Base-by-base conservation (phyloP, 108 stramenopile species). In the Cyclotella atomus region DNA sequence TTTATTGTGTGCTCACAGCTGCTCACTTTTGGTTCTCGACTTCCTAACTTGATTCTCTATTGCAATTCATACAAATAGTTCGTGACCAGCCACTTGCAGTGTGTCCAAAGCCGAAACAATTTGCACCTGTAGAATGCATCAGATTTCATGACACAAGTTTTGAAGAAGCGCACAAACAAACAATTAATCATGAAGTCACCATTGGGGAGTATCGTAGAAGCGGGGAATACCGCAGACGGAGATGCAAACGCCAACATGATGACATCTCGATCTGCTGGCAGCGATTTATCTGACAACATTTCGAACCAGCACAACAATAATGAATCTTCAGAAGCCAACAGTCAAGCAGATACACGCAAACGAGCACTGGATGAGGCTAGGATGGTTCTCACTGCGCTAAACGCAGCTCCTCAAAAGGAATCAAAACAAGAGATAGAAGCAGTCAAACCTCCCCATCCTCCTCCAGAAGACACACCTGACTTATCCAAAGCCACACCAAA, bases 311-410 rank as follows among this genome's bases (percentile, higher is more conserved):
- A n/a, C 21, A 56, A 56, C 16, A 56, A 56, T 27, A 28, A 24
- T 17, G 12, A 7, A 21, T 28, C 30, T 6, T 2, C 29, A 28
- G 55, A 56, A 3, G n/a, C 7, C 6, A 8, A 56, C 25, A 24
- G 28, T 6, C 50, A 30, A 63, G 41, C 21, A 45, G 38, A 65
- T 44, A 63, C 63, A 28, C 77, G 77, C 27, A 43, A 55, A 57
- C 41, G 33, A 3, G 69, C 77, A 25, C 33, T 78, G 23, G 70
- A 65, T 41, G 77, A 78, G 50, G 77, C 77, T n/a, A 64, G 65
- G 27, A 59, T 20, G 15, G 77, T 78, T 21, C 71, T 72, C 24
- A 27, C 61, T n/a, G 35, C 69, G 45, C 23, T 70, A 2, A 65
- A 62, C 4, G 21, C 52, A 1, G 45, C 71, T 2, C 23, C 54